Evolutionary conservation across 1,284 basidiomycete genomes (phyloP).

Genomic region (Acaromyces ingoldii): DNA sequence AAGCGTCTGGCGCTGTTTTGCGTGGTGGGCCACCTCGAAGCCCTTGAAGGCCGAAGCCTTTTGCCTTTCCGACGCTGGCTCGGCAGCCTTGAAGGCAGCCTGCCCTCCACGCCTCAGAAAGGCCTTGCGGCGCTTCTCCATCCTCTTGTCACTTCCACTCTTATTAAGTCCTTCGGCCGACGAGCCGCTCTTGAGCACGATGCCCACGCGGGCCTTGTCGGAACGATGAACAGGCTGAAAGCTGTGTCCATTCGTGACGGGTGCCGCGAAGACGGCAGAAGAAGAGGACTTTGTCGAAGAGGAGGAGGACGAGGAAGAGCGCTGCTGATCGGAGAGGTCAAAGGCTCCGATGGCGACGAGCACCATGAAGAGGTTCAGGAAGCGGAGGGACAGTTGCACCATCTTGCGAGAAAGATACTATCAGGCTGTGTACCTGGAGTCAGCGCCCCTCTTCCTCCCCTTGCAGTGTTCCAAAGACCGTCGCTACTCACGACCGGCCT

Average conservation of each 20-base stretch:
- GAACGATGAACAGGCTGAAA: background rate
- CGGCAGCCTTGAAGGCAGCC: background rate
- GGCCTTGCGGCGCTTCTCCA: too few species aligned
- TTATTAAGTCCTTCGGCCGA: too few species aligned
- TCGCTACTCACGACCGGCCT: constrained; percentile 1
- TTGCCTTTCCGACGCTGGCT: background rate
- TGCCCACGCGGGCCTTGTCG: constrained; percentile 22
- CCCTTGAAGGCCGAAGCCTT: background rate
- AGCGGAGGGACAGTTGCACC: constrained; percentile 20
- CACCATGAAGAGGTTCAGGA: constrained; percentile 29
- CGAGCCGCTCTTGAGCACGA: constrained; percentile 18
- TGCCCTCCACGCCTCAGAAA: background rate
- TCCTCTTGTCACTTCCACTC: too few species aligned
- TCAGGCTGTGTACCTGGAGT: background rate
- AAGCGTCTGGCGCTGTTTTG: constrained; percentile 18
- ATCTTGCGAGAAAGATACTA: constrained; percentile 8
- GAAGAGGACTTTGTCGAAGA: too few species aligned
- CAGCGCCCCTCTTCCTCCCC: background rate
- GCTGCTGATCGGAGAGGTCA: too few species aligned
- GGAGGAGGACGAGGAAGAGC: too few species aligned
- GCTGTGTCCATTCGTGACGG: too few species aligned
- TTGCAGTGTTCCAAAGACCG: too few species aligned
- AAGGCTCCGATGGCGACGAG: constrained; percentile 28
- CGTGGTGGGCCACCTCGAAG: constrained; percentile 8
- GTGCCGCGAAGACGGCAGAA: too few species aligned